phyloP scores from a whole-genome alignment of 1,284 basidiomycete genomes.

The Ganoderma leucocontextum region DNA sequence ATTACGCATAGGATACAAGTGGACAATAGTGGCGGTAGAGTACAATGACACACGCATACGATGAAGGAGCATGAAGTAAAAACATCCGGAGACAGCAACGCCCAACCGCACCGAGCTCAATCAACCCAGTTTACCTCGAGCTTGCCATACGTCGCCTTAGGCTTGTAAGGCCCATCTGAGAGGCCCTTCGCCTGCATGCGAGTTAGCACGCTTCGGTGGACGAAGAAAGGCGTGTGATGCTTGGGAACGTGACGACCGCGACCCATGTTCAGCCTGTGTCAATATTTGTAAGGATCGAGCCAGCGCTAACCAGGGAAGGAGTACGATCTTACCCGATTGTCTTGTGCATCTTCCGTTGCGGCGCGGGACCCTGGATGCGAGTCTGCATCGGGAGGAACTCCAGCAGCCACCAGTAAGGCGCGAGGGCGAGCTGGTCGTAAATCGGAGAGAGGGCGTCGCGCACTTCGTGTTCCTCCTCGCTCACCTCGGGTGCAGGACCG shows the following conservation, averaged over 20 bases:
- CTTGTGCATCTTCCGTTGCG: conserved; percentile 10
- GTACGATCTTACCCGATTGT: background rate
- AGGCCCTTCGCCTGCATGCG: conserved; percentile 51
- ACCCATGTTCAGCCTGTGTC: conserved; percentile 57
- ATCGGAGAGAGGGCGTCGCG: conserved; percentile 57
- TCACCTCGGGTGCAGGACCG: conserved; percentile 43
- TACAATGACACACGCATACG: background rate
- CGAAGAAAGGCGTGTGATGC: conserved; percentile 43
- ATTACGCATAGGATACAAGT: background rate
- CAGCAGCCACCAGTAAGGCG: conserved; percentile 61
- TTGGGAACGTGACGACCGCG: conserved; percentile 51
- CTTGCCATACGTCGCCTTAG: conserved; percentile 42
- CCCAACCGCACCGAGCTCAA: conserved; percentile 4
- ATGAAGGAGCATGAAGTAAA: background rate
- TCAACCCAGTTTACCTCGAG: conserved; percentile 19
- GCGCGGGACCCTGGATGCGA: conserved; percentile 43
- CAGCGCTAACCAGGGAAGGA: background rate
- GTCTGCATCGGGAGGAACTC: conserved; percentile 50
- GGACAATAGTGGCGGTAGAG: background rate
- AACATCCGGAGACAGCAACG: background rate
- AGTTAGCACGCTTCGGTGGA: conserved; percentile 61
- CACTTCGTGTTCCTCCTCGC: conserved; percentile 54
- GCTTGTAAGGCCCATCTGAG: conserved; percentile 50
- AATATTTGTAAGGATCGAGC: background rate
- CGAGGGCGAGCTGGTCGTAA: conserved; percentile 59